Evolutionary conservation across 2,329 filamentous ascomycete species (phyloP).

Genomic region (Sphaceloma murrayae): DNA sequence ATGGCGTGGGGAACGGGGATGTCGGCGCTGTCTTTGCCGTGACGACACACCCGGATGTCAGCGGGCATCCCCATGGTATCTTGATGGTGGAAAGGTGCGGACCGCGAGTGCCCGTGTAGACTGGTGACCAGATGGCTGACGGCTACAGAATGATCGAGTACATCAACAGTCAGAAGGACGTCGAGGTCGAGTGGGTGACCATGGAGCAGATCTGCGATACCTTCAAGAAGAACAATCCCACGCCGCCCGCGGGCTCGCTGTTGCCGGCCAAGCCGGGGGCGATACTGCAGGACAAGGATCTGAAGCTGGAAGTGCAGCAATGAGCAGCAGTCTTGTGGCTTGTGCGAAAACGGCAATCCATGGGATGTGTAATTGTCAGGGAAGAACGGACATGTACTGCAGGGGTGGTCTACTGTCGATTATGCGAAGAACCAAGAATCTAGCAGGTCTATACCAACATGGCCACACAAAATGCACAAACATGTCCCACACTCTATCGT

Average conservation of each 20-base stretch:
- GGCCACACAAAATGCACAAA: no score
- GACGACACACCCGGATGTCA: slow-evolving; percentile 66
- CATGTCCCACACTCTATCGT: background rate
- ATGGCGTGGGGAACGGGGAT: slow-evolving; percentile 3
- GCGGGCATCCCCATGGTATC: slow-evolving; percentile 60
- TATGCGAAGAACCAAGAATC: no score
- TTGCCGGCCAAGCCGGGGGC: slow-evolving; percentile 49
- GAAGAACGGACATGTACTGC: no score
- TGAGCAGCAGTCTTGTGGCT: background rate
- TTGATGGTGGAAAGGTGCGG: slow-evolving; percentile 61
- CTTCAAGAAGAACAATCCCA: slow-evolving; percentile 55
- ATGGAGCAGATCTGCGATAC: slow-evolving; percentile 65
- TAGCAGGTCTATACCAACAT: no score
- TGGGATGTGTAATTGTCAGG: no score
- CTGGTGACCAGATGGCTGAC: slow-evolving; percentile 11
- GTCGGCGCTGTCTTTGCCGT: slow-evolving; percentile 56
- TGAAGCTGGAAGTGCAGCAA: slow-evolving; percentile 23
- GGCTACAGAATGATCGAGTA: slow-evolving; percentile 50
- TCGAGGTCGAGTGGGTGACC: slow-evolving; percentile 53
- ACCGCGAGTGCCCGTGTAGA: background rate
- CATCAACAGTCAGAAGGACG: slow-evolving; percentile 52
- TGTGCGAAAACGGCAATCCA: no score
- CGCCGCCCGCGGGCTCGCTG: slow-evolving; percentile 47
- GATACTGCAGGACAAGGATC: slow-evolving; percentile 38
- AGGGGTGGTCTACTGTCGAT: no score